Percentiles rank a stretch among this genome's conserved stretches.
These are phyloP conservation scores for Blastobotrys peoriensis DNA, from an alignment of 805 yeast genomes.

Conservation along the genomic window DNA sequence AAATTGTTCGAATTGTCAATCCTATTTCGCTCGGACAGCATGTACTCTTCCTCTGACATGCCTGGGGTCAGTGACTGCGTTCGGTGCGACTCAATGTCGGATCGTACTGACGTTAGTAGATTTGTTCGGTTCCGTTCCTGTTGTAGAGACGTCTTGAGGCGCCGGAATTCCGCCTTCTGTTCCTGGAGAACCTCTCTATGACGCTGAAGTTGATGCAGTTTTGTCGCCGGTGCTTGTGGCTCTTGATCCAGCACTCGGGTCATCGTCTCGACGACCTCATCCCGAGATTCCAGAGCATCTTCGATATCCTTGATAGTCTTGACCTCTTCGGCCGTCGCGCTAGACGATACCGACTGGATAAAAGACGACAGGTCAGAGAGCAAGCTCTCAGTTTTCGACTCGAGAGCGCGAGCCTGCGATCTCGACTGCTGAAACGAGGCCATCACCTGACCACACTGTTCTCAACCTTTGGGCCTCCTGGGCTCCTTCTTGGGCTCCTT, in stretches of 20 bases:
- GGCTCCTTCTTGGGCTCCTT: neutral
- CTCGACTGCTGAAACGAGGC: constrained; percentile 61
- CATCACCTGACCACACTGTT: too few species aligned
- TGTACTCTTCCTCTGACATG: constrained; percentile 57
- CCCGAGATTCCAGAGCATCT: constrained; percentile 44
- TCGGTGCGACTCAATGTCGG: constrained; percentile 65
- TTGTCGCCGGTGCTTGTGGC: constrained; percentile 58
- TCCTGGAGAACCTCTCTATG: constrained; percentile 73
- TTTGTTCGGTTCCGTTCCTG: constrained; percentile 76
- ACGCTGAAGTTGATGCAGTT: constrained; percentile 73
- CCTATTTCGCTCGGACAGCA: constrained; percentile 68
- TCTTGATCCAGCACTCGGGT: constrained; percentile 52
- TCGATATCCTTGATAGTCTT: constrained; percentile 45
- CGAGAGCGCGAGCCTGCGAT: constrained; percentile 61
- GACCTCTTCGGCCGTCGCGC: constrained; percentile 44
- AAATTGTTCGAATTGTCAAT: constrained; percentile 66
- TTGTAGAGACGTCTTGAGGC: constrained; percentile 51
- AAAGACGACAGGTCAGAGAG: constrained; percentile 50
- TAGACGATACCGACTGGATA: constrained; percentile 45
- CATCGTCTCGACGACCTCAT: constrained; percentile 46
- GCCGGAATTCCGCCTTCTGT: constrained; percentile 55
- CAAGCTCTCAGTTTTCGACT: constrained; percentile 56
- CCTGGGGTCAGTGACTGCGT: constrained; percentile 24
- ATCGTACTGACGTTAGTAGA: constrained; percentile 65
- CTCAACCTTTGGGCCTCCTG: constrained; percentile 1